These are phyloP conservation scores for Sclerotinia subarctica DNA, from an alignment of 2,329 filamentous ascomycete species.

Conservation along the genomic window DNA sequence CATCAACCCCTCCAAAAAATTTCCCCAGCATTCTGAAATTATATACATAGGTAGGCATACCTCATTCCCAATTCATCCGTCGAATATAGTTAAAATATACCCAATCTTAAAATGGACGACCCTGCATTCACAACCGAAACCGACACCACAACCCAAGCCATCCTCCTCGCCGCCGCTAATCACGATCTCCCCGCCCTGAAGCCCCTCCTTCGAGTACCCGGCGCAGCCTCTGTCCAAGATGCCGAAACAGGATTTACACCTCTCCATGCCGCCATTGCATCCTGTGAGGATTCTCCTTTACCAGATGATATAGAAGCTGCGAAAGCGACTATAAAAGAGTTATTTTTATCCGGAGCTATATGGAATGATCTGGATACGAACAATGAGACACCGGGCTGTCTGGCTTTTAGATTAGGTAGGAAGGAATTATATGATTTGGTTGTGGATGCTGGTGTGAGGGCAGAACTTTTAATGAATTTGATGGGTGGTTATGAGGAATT, in stretches of 20 bases:
- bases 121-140: conserved; percentile 29
- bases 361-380: conserved; percentile 93
- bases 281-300: conserved; percentile 34
- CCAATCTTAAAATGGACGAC: conserved; percentile 33
- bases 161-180: conserved; percentile 63
- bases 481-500: conserved; percentile 79
- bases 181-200: conserved; percentile 46
- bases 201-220: conserved; percentile 36
- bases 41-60: neutral
- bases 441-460: conserved; percentile 85
- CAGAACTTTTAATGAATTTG: conserved; percentile 79
- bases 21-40: neutral
- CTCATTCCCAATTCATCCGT: neutral
- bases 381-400: conserved; percentile 86
- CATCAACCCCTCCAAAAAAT: conserved; percentile 9
- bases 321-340: conserved; percentile 65
- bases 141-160: conserved; percentile 48
- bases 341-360: conserved; percentile 86
- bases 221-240: conserved; percentile 74
- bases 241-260: conserved; percentile 81
- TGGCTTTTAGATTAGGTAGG: conserved; percentile 69
- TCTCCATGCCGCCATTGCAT: conserved; percentile 85
- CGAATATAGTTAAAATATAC: neutral
- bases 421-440: conserved; percentile 73
- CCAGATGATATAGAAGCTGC: conserved; percentile 53